Evolutionary conservation across 2,329 filamentous ascomycete genomes (phyloP), one percentile per base, ranked within the genome.

Genomic region (Myriosclerotinia scirpicola): DNA sequence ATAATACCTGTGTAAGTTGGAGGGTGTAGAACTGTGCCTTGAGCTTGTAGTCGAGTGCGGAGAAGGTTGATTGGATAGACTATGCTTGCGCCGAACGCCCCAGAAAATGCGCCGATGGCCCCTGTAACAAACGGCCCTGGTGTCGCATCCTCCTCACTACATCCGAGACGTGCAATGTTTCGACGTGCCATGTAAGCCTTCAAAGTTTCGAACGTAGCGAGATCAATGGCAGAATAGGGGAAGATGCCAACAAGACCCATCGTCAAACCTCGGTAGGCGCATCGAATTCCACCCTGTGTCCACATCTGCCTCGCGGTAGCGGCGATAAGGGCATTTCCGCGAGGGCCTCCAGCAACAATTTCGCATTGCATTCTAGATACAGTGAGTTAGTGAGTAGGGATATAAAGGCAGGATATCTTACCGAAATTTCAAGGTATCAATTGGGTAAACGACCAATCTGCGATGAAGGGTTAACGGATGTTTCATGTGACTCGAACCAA

Each of bases 241-340:
- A 99, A 99, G 88, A 98, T 97, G 76, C 95, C 95, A 61, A 97
- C 81, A 5, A 99, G 84, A 20, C 95, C 95, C 86, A 98, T 95
- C 0, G 93, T 93, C 44, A 99, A 84, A 52, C 95, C 95, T 64
- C 94, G 92, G 78, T 98, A 99, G 70, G 93, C 94, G 8, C 91
- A 84, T 42, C 85, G 82, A 38, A 93, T 72, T 30, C 92, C 92
- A 67, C 91, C 90, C 67, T 88, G 85, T 52, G 83, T 84, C 82
- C 89, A 92, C 90, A 99, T 97, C 77, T 93, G 96, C 76, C 86
- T 84, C 3, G 91, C 91, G 0, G 94, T 98, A 59, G 90, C 87
- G 38, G 88, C 80, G 69, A 99, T 91, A 42, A 99, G 86, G 11
- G 87, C 86, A 72, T 93, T 94, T 61, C 95, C 95, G 69, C 86